A percentile compares a stretch with the other conserved stretches of the same genome.
phyloP scores from a whole-genome alignment of 208 protist genomes.

The Jaenimonas drosophilae region DNA sequence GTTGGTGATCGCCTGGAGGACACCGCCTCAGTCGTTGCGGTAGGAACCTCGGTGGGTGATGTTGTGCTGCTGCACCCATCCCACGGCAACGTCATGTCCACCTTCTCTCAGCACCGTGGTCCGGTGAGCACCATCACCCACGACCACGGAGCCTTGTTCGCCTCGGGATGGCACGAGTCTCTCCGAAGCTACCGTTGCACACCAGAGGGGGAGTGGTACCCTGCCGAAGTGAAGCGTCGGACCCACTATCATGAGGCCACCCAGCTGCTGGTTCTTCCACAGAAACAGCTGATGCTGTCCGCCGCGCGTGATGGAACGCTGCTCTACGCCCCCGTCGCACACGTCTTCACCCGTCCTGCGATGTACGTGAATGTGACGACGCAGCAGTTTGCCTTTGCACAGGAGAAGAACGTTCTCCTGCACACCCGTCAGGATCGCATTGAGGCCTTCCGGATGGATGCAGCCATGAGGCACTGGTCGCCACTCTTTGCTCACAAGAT shows the following conservation, averaged over 20 bases:
- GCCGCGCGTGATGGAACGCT: slow-evolving; percentile 72
- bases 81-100: slow-evolving; percentile 50
- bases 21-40: slow-evolving; percentile 38
- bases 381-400: slow-evolving; percentile 61
- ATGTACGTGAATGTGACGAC: slow-evolving; percentile 61
- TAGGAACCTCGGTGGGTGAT: slow-evolving; percentile 77
- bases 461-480: slow-evolving; percentile 29
- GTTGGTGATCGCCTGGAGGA: background rate
- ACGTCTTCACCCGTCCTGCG: slow-evolving; percentile 57
- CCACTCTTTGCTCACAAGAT: slow-evolving; percentile 66
- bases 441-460: slow-evolving; percentile 60
- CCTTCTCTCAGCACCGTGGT: slow-evolving; percentile 79
- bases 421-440: slow-evolving; percentile 59
- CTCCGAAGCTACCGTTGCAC: slow-evolving; percentile 50
- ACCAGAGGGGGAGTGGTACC: slow-evolving; percentile 54
- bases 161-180: slow-evolving; percentile 83
- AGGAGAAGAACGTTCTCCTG: slow-evolving; percentile 41
- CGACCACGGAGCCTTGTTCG: slow-evolving; percentile 41
- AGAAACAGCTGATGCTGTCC: slow-evolving; percentile 62
- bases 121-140: slow-evolving; percentile 55
- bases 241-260: slow-evolving; percentile 86
- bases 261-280: slow-evolving; percentile 36
- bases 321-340: slow-evolving; percentile 39
- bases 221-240: slow-evolving; percentile 83
- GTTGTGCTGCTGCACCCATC: slow-evolving; percentile 66